Evolutionary conservation across 768 basidiomycete genomes (phyloP), one percentile per base, ranked within the genome.

Genomic region (Auricularia auricula-judae): DNA sequence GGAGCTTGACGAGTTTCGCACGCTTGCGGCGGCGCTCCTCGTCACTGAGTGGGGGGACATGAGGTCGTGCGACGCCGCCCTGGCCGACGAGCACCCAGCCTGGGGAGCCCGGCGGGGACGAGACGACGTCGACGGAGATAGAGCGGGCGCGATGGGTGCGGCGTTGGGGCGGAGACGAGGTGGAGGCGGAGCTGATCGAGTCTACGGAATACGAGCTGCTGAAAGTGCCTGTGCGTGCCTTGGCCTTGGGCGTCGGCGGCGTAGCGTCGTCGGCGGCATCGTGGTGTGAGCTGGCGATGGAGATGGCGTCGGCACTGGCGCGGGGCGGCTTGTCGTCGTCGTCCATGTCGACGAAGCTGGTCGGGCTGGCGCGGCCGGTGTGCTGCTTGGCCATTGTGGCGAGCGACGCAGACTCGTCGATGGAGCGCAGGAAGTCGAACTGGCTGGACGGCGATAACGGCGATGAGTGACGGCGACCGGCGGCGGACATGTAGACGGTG

Each of bases 1-100:
- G 89, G 3, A 93, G 80, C 72, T 86, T 92, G 3, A 87, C 88
- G 58, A 93, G 77, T 68, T 86, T 85, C 68, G 89, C 88, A 62
- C 91, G 81, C 74, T 87, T 90, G 66, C 83, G 82, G 64, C 83
- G 78, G 66, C 82, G 82, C 65, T 86, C 84, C 23, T 83, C 82
- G 61, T 90, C 88, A 18, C 56, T 35, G 23, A 3, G 18, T 21
- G 14, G 5, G 36, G 36, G 59, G 60, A 62, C 14, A n/a, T 54
- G 5, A 43, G n/a, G 61, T 18, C 29, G 36, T 12, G 21, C 18
- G 23, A 42, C n/a, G 16, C 3, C 61, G n/a, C 29, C 36, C 34
- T 36, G n/a, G 43, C 36, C n/a, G 4, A 47, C 43, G 21, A 47
- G 18, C 11, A 42, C 61, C 43, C 43, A 39, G 21, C 23, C 34